Percentiles rank a stretch among this genome's conserved stretches.
Evolutionary conservation across 2,329 filamentous ascomycete species (phyloP).

Genomic region (Emydomyces testavorans): DNA sequence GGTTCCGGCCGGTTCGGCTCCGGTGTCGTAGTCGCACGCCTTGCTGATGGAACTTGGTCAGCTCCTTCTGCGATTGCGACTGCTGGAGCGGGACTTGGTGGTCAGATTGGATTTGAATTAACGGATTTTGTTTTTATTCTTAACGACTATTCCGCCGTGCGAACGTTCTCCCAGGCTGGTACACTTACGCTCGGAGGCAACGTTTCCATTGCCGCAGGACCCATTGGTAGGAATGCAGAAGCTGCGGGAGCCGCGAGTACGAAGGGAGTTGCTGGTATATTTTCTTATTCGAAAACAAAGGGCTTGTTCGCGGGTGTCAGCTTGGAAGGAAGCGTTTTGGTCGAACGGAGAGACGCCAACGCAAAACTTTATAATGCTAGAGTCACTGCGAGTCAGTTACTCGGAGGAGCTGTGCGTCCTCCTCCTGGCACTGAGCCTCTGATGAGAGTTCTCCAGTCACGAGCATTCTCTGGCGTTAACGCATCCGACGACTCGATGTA

Average conservation of each 20-base stretch:
- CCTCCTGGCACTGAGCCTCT: constrained; percentile 75
- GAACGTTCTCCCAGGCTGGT: constrained; percentile 85
- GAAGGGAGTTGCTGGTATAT: constrained; percentile 79
- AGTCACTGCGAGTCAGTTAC: constrained; percentile 68
- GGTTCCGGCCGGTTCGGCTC: constrained; percentile 42
- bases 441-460: constrained; percentile 71
- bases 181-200: constrained; percentile 90
- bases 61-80: constrained; percentile 41
- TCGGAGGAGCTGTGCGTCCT: constrained; percentile 64
- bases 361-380: constrained; percentile 85
- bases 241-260: constrained; percentile 87
- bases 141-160: constrained; percentile 79
- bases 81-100: constrained; percentile 40
- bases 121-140: constrained; percentile 87
- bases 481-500: constrained; percentile 59
- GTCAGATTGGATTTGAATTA: constrained; percentile 42
- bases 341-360: constrained; percentile 92
- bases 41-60: constrained; percentile 40
- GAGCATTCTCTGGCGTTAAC: constrained; percentile 62
- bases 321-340: constrained; percentile 81
- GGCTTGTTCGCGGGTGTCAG: constrained; percentile 92
- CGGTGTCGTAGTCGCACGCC: constrained; percentile 39
- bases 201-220: constrained; percentile 87
- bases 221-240: constrained; percentile 87
- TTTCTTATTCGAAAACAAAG: constrained; percentile 97